These are phyloP conservation scores for Rhododendron simsii DNA, from an alignment of 148 eudicot genomes.

Conservation along the genomic window DNA sequence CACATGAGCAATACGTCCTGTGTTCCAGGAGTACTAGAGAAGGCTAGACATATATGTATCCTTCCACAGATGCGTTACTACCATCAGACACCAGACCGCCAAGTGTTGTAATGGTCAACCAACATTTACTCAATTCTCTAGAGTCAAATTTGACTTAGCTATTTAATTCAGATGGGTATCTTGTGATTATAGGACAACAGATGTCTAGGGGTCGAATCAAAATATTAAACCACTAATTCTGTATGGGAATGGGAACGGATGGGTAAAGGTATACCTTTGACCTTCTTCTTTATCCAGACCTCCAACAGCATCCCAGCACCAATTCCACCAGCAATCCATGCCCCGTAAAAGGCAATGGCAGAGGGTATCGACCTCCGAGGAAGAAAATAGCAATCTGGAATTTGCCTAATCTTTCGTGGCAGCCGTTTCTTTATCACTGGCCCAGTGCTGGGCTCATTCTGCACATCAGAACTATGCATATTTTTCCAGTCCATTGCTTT, in stretches of 20 bases:
- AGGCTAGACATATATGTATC: not conserved
- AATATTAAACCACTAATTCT: not conserved
- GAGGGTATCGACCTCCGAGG: conserved; percentile 54
- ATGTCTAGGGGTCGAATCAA: not conserved
- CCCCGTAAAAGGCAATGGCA: conserved; percentile 54
- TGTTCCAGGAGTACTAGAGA: not conserved
- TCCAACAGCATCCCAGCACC: conserved; percentile 73
- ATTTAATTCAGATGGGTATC: not conserved
- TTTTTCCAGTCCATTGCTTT: conserved; percentile 56
- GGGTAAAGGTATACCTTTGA: conserved; percentile 44
- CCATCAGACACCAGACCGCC: not conserved
- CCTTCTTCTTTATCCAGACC: conserved; percentile 70
- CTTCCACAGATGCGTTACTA: not conserved
- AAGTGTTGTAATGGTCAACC: not conserved
- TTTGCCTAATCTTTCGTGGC: conserved; percentile 46
- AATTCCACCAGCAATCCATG: conserved; percentile 59
- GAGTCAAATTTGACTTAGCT: not conserved
- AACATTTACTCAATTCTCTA: not conserved
- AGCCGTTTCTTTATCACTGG: conserved; percentile 44
- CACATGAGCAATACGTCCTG: not conserved
- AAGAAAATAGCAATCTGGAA: conserved; percentile 68
- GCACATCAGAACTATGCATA: conserved; percentile 24
- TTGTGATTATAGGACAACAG: not conserved
- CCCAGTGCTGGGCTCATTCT: conserved; percentile 25
- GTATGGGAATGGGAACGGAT: not conserved